Percentiles rank a stretch among this genome's conserved stretches.
These are phyloP conservation scores for Hypoxylon rickii DNA, from an alignment of 495 filamentous ascomycete species.

Conservation along the genomic window DNA sequence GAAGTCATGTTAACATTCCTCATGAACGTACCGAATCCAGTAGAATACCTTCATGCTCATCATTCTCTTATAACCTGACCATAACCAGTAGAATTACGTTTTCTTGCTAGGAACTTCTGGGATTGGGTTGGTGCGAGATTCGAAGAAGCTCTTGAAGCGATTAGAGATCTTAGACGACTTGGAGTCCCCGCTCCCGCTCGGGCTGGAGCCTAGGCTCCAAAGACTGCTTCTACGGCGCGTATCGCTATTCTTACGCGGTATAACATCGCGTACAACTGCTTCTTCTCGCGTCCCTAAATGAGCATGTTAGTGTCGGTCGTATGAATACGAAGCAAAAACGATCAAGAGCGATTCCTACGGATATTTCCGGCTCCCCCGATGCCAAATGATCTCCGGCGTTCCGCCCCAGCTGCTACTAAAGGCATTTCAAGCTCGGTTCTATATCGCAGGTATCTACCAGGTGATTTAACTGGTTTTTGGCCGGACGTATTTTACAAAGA, in stretches of 20 bases:
- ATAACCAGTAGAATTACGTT: too few species aligned
- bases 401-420: slow-evolving; percentile 4
- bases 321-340: neutral
- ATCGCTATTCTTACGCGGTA: slow-evolving; percentile 3
- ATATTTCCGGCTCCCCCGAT: slow-evolving; percentile 42
- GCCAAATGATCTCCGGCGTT: slow-evolving; percentile 37
- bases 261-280: slow-evolving; percentile 10
- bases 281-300: slow-evolving; percentile 26
- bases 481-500: too few species aligned
- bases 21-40: neutral
- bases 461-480: too few species aligned
- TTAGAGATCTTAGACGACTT: slow-evolving; percentile 15
- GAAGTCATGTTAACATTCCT: neutral
- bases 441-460: too few species aligned
- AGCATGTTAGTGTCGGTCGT: neutral
- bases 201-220: slow-evolving; percentile 9
- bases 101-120: slow-evolving; percentile 9
- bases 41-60: too few species aligned
- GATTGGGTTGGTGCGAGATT: slow-evolving; percentile 4
- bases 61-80: too few species aligned
- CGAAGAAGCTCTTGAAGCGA: slow-evolving; percentile 23
- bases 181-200: slow-evolving; percentile 12
- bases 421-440: neutral
- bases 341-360: slow-evolving; percentile 16
- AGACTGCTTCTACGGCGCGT: slow-evolving; percentile 27